phyloP scores from a whole-genome alignment of 371 early-diverging fungal genomes.

The Apophysomyces sp. region DNA sequence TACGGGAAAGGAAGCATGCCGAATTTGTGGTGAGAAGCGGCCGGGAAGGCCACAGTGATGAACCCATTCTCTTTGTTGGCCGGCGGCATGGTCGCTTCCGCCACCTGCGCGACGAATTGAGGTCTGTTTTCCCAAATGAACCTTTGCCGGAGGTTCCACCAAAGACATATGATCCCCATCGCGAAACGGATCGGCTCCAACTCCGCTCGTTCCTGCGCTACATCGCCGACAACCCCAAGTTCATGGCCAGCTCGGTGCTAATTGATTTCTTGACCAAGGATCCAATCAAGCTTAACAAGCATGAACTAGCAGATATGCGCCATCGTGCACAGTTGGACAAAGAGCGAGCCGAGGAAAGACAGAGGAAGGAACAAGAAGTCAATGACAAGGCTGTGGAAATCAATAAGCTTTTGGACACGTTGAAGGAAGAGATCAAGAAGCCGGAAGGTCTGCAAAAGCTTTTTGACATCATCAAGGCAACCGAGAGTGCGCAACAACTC shows the following conservation, averaged over 20 bases:
- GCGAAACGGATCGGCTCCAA: slow-evolving; percentile 59
- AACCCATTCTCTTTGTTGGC: slow-evolving; percentile 23
- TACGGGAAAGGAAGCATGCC: slow-evolving; percentile 13
- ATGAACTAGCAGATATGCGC: slow-evolving; percentile 44
- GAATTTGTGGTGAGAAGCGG: slow-evolving; percentile 33
- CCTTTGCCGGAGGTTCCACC: slow-evolving; percentile 33
- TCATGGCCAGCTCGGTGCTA: slow-evolving; percentile 36
- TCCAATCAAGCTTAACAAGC: slow-evolving; percentile 37
- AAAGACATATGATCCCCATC: slow-evolving; percentile 26
- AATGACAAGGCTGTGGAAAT: slow-evolving; percentile 53
- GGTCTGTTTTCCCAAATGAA: slow-evolving; percentile 24
- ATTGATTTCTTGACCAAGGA: slow-evolving; percentile 48
- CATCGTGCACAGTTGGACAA: slow-evolving; percentile 39
- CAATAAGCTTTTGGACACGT: slow-evolving; percentile 47
- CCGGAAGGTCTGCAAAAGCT: slow-evolving; percentile 51
- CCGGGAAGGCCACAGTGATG: slow-evolving; percentile 13
- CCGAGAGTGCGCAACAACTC: slow-evolving; percentile 41
- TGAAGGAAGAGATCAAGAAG: slow-evolving; percentile 54
- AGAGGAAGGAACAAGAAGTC: slow-evolving; percentile 46
- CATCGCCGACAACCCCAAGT: slow-evolving; percentile 34
- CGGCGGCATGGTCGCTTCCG: slow-evolving; percentile 44
- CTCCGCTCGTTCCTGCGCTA: slow-evolving; percentile 50
- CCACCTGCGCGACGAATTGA: slow-evolving; percentile 33
- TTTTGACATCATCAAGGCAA: slow-evolving; percentile 40
- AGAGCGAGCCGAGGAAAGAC: slow-evolving; percentile 46